Percentiles rank a stretch among this genome's conserved stretches.
Conservation (phyloP, 2,329 filamentous ascomycete genomes). For the Xylaria sp. region DNA sequence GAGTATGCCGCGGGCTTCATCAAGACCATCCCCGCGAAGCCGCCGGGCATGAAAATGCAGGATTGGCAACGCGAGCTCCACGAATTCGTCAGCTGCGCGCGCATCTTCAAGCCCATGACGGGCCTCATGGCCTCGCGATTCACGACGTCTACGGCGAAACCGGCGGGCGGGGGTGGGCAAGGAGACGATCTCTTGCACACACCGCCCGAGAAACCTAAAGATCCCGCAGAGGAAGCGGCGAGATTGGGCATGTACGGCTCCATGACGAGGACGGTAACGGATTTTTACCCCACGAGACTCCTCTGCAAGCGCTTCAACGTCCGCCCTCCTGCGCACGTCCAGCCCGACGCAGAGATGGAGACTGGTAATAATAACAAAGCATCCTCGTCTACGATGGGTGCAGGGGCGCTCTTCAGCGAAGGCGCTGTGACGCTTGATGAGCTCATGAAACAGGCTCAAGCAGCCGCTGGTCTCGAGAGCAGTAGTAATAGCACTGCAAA, state of each 20-base stretch:
- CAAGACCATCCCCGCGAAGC: constrained; percentile 51
- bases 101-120: constrained; percentile 90
- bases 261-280: constrained; percentile 77
- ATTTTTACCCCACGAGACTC: constrained; percentile 83
- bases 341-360: constrained; percentile 60
- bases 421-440: constrained; percentile 50
- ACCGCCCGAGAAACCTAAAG: constrained; percentile 67
- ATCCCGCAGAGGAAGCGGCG: constrained; percentile 87
- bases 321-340: constrained; percentile 76
- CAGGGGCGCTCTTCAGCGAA: constrained; percentile 19
- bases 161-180: constrained; percentile 45
- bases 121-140: constrained; percentile 95
- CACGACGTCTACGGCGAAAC: constrained; percentile 67
- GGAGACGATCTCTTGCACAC: constrained; percentile 55
- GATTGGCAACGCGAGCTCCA: constrained; percentile 84
- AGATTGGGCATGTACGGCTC: constrained; percentile 92
- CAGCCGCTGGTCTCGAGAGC: constrained; percentile 8
- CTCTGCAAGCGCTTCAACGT: constrained; percentile 97
- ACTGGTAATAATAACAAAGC: constrained; percentile 23
- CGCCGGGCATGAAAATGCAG: constrained; percentile 63
- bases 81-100: constrained; percentile 75
- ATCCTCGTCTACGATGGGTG: constrained; percentile 31
- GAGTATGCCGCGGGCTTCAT: constrained; percentile 77
- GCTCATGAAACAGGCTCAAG: constrained; percentile 47
- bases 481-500: too few relatives aligned